Evolutionary conservation across 805 yeast species (phyloP).

Genomic region (Teunomyces barrocoloradensis): DNA sequence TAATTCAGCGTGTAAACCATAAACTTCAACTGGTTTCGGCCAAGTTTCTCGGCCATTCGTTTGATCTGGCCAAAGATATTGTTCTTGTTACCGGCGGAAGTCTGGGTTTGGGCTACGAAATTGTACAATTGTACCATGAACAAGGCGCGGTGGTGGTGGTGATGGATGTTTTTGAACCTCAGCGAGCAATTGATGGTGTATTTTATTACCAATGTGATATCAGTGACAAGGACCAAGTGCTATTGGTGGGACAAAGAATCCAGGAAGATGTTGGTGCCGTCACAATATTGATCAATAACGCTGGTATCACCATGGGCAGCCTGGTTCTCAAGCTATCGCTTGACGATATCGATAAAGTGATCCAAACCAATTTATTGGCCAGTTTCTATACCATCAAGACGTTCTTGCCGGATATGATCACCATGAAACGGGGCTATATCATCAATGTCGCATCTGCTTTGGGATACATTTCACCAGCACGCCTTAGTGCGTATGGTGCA

Average conservation of each 20-base stretch:
- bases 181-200: slow-evolving; percentile 38
- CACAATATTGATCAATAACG: slow-evolving; percentile 77
- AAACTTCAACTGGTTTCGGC: slow-evolving; percentile 31
- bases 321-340: slow-evolving; percentile 51
- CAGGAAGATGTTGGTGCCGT: slow-evolving; percentile 53
- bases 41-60: slow-evolving; percentile 47
- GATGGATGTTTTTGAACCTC: slow-evolving; percentile 51
- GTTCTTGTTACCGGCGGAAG: slow-evolving; percentile 83
- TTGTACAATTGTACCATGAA: slow-evolving; percentile 46
- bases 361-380: slow-evolving; percentile 69
- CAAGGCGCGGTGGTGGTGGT: slow-evolving; percentile 57
- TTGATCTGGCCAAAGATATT: slow-evolving; percentile 55
- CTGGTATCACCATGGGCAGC: slow-evolving; percentile 68
- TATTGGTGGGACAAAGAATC: slow-evolving; percentile 39
- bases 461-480: slow-evolving; percentile 83
- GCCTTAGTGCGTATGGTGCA: slow-evolving; percentile 82
- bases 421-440: slow-evolving; percentile 62
- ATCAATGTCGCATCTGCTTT: slow-evolving; percentile 81
- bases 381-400: slow-evolving; percentile 66
- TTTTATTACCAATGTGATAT: slow-evolving; percentile 71
- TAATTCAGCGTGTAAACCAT: background rate
- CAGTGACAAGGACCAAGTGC: slow-evolving; percentile 47
- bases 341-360: slow-evolving; percentile 58
- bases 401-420: slow-evolving; percentile 72
- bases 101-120: slow-evolving; percentile 71